These are phyloP conservation scores for Trichomonas vaginalis DNA, from an alignment of 208 protist species.

Conservation along the genomic window DNA sequence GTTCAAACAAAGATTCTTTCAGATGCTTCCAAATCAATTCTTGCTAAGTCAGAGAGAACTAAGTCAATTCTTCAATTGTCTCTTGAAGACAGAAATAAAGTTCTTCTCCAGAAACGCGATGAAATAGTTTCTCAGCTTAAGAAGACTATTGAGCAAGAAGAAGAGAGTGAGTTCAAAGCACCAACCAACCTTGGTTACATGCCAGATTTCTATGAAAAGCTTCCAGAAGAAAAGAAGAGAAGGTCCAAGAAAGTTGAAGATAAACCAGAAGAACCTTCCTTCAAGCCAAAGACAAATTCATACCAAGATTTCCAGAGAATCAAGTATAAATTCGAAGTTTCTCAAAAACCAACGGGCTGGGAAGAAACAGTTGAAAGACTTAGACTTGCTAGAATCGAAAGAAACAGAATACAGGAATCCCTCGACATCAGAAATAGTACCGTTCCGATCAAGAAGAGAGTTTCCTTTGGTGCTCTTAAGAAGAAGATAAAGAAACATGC, in stretches of 20 bases:
- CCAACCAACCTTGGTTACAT: neutral
- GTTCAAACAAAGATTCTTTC: neutral
- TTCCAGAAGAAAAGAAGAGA: neutral
- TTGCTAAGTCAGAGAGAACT: neutral
- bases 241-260: neutral
- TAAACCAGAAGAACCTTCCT: neutral
- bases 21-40: neutral
- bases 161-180: neutral
- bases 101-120: neutral
- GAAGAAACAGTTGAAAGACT: neutral
- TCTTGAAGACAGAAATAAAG: neutral
- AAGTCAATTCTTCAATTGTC: neutral
- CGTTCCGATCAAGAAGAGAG: neutral
- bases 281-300: neutral
- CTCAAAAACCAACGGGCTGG: neutral
- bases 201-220: neutral
- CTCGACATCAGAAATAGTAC: neutral
- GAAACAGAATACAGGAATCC: neutral
- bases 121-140: neutral
- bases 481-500: neutral
- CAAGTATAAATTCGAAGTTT: neutral
- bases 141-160: neutral
- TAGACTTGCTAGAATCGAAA: neutral
- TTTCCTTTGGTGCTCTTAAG: neutral
- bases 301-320: neutral